A percentile compares a stretch with the other conserved stretches of the same genome.
phyloP scores from a whole-genome alignment of 805 yeast species.

The Pichia occidentalis region DNA sequence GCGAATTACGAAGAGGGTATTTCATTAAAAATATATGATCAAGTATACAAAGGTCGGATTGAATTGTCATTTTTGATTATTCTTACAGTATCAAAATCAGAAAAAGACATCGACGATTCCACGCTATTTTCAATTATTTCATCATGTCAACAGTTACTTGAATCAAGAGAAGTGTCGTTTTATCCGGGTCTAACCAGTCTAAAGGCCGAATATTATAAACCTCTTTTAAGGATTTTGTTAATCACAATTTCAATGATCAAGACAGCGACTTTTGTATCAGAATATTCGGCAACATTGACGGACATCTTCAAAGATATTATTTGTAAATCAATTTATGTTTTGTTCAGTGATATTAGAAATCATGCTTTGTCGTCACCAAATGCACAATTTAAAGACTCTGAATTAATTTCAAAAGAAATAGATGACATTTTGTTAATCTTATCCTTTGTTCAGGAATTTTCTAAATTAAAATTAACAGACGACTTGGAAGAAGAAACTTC shows the following conservation, averaged over 20 bases:
- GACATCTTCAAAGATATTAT: constrained; percentile 58
- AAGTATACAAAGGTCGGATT: constrained; percentile 53
- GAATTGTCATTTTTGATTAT: constrained; percentile 57
- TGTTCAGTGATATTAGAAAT: constrained; percentile 53
- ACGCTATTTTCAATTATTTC: constrained; percentile 37
- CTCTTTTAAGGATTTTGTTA: constrained; percentile 53
- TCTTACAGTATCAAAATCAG: constrained; percentile 32
- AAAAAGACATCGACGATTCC: constrained; percentile 27
- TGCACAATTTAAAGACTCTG: constrained; percentile 29
- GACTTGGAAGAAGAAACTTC: constrained; percentile 47
- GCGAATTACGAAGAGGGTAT: constrained; percentile 47
- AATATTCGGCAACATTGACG: constrained; percentile 44
- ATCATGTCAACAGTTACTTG: constrained; percentile 39
- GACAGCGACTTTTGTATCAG: constrained; percentile 32
- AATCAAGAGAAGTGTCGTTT: constrained; percentile 45
- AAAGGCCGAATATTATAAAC: constrained; percentile 41
- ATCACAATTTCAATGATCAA: constrained; percentile 39
- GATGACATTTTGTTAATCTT: constrained; percentile 62
- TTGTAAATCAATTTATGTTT: constrained; percentile 55
- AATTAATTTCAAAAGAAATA: constrained; percentile 40
- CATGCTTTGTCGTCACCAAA: constrained; percentile 41
- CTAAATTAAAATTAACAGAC: constrained; percentile 41
- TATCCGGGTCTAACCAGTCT: constrained; percentile 34
- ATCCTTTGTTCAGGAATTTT: constrained; percentile 55
- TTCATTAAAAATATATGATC: constrained; percentile 40